Percentiles rank a stretch among this genome's conserved stretches.
These are phyloP conservation scores for Globisporangium heterothallicum DNA, from an alignment of 352 stramenopile genomes.

Conservation along the genomic window DNA sequence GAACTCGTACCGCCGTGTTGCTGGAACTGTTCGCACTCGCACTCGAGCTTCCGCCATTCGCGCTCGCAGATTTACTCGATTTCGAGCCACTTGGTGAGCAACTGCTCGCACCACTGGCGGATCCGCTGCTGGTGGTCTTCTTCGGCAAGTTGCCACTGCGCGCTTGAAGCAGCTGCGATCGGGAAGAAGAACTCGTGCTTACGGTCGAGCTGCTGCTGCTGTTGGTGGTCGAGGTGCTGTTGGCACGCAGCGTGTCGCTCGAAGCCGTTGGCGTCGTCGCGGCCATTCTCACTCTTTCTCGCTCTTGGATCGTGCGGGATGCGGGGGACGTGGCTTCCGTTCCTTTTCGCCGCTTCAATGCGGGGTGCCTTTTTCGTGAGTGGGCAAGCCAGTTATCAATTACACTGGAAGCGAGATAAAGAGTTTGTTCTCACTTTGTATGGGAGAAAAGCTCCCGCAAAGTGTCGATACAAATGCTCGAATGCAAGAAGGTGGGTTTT, in stretches of 20 bases:
- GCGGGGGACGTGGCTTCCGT: too few relatives aligned
- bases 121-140: conserved; percentile 18
- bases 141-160: conserved; percentile 29
- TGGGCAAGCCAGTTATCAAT: background rate
- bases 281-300: background rate
- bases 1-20: conserved; percentile 4
- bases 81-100: conserved; percentile 5
- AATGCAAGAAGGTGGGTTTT: too few relatives aligned
- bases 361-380: background rate
- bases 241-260: conserved; percentile 2
- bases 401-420: background rate
- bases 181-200: background rate
- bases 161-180: conserved; percentile 5
- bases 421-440: background rate
- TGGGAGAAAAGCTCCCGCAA: too few relatives aligned
- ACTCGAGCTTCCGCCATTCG: conserved; percentile 2
- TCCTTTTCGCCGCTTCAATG: too few relatives aligned
- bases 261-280: background rate
- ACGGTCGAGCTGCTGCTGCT: background rate
- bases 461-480: too few relatives aligned
- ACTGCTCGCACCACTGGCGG: too few relatives aligned
- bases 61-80: conserved; percentile 5
- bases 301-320: background rate
- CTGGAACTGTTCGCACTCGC: conserved; percentile 22
- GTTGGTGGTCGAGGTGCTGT: background rate